A percentile compares a stretch with the other conserved stretches of the same genome.
phyloP scores from a whole-genome alignment of 768 basidiomycete species.

The Russula abietina region DNA sequence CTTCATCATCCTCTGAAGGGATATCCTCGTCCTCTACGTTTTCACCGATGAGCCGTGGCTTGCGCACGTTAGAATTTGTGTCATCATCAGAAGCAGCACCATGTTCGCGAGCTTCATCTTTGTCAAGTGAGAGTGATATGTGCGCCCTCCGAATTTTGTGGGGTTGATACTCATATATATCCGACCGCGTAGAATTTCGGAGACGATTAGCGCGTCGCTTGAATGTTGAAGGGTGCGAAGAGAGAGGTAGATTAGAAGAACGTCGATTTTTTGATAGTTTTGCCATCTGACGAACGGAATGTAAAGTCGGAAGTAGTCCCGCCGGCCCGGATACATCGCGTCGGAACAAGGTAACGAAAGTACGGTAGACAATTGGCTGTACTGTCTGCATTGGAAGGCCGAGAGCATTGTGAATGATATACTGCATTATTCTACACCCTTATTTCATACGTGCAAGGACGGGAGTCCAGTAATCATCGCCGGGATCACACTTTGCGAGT shows the following conservation, averaged over 20 bases:
- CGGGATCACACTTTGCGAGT: constrained; percentile 59
- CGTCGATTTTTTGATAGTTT: constrained; percentile 6
- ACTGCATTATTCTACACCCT: too few species aligned
- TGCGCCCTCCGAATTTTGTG: constrained; percentile 47
- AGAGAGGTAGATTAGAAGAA: not conserved
- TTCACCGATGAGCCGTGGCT: constrained; percentile 37
- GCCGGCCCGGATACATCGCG: constrained; percentile 13
- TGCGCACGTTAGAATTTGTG: constrained; percentile 29
- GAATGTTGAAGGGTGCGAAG: constrained; percentile 33
- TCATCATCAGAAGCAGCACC: constrained; percentile 35
- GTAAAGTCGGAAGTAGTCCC: not conserved
- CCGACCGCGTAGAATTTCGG: constrained; percentile 29
- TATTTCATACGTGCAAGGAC: constrained; percentile 28
- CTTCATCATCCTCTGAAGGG: constrained; percentile 69
- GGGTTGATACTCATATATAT: constrained; percentile 62
- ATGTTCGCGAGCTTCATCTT: constrained; percentile 41
- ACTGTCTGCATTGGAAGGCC: too few species aligned
- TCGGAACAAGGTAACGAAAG: too few species aligned
- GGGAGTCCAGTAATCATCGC: constrained; percentile 40
- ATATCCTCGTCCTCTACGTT: constrained; percentile 31
- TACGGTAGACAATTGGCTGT: too few species aligned
- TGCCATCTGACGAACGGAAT: not conserved
- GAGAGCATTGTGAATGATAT: not conserved
- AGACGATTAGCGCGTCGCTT: constrained; percentile 30
- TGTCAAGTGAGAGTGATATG: constrained; percentile 49